Base-by-base conservation (phyloP, 148 eudicot species). In the Vaccinium vitisidaea region DNA sequence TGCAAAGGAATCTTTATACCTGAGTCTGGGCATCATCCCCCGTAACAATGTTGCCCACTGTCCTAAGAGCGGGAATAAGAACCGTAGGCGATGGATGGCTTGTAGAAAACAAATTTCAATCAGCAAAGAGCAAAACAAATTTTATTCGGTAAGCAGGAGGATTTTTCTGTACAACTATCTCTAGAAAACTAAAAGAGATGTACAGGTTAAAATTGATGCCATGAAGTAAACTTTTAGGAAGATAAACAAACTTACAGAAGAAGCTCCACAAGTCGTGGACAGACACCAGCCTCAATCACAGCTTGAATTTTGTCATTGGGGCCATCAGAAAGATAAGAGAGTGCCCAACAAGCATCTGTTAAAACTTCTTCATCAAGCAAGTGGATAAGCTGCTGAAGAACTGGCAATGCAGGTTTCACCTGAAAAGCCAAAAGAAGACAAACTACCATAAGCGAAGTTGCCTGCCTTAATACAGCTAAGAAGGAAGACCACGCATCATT, bases 321-420 rank as follows among this genome's bases (percentile, higher is more conserved):
- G 13, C 98, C 98, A 87, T 96, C 97, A 74, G 98, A 96, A 83
- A 94, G 94, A 92, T 94, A 96, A 56, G 98, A 95, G 63, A 95
- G 98, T 59, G 98, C 98, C 98, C 98, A 95, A 84, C 96, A 94
- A 56, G 98, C 95, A 92, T 94, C 98, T 48, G 98, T 96, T 49
- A 96, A 84, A 82, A 96, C 98, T 90, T 96, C 98, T 86, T 93
- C 98, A 80, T 96, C 98, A 83, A 87, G 91, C 52, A 91, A 79
- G 84, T 90, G 91, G 86, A 94, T 92, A 86, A 96, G 98, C 63
- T 89, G 94, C 63, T 58, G 92, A 82, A 96, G 95, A 86, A 92
- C 93, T 46, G 98, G 94, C 84, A 95, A 85, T 7, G 98, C 98
- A 43, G 98, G 96, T 86, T 87, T 93, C 82, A 94, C 96, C 98